These are phyloP conservation scores for Pseudogymnoascus sp. DNA, from an alignment of 2,329 filamentous ascomycete genomes.

Conservation along the genomic window DNA sequence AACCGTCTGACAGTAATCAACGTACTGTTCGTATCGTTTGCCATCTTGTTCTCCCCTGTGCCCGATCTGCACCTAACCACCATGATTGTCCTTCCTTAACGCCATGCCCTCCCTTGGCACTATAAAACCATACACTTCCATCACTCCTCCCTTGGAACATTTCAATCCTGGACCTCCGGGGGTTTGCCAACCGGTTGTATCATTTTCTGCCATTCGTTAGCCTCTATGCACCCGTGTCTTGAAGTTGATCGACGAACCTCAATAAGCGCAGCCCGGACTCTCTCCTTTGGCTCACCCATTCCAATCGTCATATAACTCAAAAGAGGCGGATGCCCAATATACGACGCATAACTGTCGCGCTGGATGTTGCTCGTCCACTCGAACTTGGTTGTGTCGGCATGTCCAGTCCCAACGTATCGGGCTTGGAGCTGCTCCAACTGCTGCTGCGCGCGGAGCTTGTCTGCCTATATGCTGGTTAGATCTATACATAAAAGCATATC, in stretches of 20 bases:
- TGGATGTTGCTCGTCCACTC: constrained; percentile 96
- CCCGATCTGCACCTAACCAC: not conserved
- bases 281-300: constrained; percentile 74
- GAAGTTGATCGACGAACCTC: constrained; percentile 42
- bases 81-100: not conserved
- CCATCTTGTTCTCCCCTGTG: not conserved
- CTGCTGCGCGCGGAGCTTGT: constrained; percentile 95
- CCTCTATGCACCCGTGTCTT: not conserved
- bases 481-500: not conserved
- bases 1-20: not conserved
- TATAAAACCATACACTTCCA: not conserved
- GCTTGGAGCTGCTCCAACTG: constrained; percentile 95
- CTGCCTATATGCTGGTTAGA: constrained; percentile 50
- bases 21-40: not conserved
- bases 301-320: constrained; percentile 85
- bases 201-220: constrained; percentile 48
- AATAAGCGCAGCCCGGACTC: constrained; percentile 71
- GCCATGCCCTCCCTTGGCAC: not conserved
- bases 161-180: constrained; percentile 47
- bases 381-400: constrained; percentile 94
- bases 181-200: constrained; percentile 58
- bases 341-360: constrained; percentile 83
- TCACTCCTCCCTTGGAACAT: not conserved
- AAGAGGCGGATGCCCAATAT: constrained; percentile 81
- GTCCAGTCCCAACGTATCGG: constrained; percentile 91